These are phyloP conservation scores for Phanerodontia chrysosporium DNA, from an alignment of 768 basidiomycete species.

Conservation along the genomic window DNA sequence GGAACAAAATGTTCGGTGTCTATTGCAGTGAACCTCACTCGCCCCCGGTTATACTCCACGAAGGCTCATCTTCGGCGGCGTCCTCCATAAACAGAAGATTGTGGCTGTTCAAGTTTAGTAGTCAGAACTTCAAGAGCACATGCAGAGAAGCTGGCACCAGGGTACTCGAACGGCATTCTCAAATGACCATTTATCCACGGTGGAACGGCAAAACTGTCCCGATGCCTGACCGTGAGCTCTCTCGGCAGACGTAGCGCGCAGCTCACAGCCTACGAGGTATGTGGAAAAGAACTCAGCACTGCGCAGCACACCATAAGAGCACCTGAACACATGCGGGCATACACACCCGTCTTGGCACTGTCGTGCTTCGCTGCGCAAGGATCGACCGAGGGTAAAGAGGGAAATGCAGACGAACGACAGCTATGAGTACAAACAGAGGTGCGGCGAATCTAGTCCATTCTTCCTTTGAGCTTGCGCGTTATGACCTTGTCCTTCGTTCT, in stretches of 20 bases:
- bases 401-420: slow-evolving; percentile 5
- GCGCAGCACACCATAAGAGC: neutral
- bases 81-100: too few species aligned
- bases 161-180: too few species aligned
- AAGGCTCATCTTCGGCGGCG: too few species aligned
- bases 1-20: too few species aligned
- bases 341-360: neutral
- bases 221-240: too few species aligned
- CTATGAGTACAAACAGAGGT: slow-evolving; percentile 4
- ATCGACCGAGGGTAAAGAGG: neutral
- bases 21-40: too few species aligned
- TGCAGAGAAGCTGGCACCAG: too few species aligned
- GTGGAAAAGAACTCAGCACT: neutral
- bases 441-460: slow-evolving; percentile 70
- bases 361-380: neutral
- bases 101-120: too few species aligned
- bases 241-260: neutral
- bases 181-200: too few species aligned
- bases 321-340: neutral
- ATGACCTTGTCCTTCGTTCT: slow-evolving; percentile 74
- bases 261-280: neutral
- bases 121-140: too few species aligned
- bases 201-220: too few species aligned
- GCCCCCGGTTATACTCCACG: too few species aligned
- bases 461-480: slow-evolving; percentile 81